These are phyloP conservation scores for Suillus decipiens DNA, from an alignment of 768 basidiomycete genomes.

Conservation along the genomic window DNA sequence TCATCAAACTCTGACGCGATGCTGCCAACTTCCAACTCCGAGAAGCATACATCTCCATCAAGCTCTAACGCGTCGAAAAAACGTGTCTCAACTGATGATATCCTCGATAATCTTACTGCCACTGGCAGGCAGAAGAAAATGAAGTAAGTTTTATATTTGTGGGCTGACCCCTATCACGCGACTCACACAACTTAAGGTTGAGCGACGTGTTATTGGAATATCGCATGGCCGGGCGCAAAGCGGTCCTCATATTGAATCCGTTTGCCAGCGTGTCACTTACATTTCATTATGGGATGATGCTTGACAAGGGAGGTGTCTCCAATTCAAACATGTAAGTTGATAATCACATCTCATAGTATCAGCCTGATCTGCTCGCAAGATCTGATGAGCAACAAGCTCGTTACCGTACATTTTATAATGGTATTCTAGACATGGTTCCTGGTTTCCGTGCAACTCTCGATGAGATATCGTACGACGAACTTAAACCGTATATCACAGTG, in stretches of 20 bases:
- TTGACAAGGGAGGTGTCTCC: neutral
- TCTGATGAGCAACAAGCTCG: neutral
- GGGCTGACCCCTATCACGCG: neutral
- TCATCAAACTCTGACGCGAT: neutral
- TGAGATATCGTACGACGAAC: neutral
- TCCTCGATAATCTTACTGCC: neutral
- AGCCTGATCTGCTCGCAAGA: neutral
- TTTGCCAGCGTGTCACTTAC: neutral
- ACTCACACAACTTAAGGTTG: neutral
- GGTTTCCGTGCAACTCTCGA: neutral
- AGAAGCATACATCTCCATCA: neutral
- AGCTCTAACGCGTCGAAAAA: neutral
- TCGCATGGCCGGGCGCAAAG: neutral
- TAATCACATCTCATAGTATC: neutral
- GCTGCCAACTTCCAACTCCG: neutral
- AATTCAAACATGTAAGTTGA: neutral
- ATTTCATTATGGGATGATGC: neutral
- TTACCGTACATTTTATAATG: neutral
- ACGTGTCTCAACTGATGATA: neutral
- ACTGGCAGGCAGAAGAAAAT: neutral
- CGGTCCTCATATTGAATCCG: neutral
- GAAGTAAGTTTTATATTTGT: neutral
- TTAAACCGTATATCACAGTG: neutral
- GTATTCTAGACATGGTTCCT: neutral
- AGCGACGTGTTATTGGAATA: neutral